phyloP scores from a whole-genome alignment of 805 yeast species.

The Yueomyces sp. region DNA sequence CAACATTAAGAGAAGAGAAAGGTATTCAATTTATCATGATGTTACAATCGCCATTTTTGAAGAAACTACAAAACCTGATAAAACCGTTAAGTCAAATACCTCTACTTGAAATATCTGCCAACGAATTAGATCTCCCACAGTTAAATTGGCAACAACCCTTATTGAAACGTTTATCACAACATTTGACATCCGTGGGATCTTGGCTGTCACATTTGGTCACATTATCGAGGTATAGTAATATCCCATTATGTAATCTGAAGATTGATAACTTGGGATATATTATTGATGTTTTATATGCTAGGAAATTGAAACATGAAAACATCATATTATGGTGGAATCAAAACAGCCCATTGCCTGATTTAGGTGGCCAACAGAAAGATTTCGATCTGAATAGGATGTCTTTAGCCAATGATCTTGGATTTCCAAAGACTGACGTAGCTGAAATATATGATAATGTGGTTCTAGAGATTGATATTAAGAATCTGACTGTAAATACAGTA shows the following conservation, averaged over 20 bases:
- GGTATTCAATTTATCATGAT: conserved; percentile 53
- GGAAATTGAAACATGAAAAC: conserved; percentile 50
- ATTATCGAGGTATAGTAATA: conserved; percentile 56
- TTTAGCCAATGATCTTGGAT: conserved; percentile 42
- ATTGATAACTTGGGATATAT: conserved; percentile 65
- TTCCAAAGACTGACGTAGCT: conserved; percentile 63
- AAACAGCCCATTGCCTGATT: conserved; percentile 56
- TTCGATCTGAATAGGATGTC: conserved; percentile 27
- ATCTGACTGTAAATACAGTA: conserved; percentile 74
- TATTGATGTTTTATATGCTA: conserved; percentile 78
- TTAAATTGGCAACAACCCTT: conserved; percentile 71
- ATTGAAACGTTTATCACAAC: conserved; percentile 51
- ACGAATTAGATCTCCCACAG: conserved; percentile 52
- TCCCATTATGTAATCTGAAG: conserved; percentile 78
- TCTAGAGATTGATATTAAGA: conserved; percentile 65
- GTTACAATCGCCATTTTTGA: conserved; percentile 57
- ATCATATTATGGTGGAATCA: conserved; percentile 92
- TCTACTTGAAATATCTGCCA: conserved; percentile 42
- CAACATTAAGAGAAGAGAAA: conserved; percentile 48
- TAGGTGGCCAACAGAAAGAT: conserved; percentile 70
- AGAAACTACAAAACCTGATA: conserved; percentile 33
- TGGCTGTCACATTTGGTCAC: conserved; percentile 58
- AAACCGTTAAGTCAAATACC: conserved; percentile 45
- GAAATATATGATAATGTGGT: conserved; percentile 69
- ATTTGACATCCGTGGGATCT: conserved; percentile 56